Base-by-base conservation (phyloP, 495 filamentous ascomycete genomes). In the Wilcoxina mikolae region DNA sequence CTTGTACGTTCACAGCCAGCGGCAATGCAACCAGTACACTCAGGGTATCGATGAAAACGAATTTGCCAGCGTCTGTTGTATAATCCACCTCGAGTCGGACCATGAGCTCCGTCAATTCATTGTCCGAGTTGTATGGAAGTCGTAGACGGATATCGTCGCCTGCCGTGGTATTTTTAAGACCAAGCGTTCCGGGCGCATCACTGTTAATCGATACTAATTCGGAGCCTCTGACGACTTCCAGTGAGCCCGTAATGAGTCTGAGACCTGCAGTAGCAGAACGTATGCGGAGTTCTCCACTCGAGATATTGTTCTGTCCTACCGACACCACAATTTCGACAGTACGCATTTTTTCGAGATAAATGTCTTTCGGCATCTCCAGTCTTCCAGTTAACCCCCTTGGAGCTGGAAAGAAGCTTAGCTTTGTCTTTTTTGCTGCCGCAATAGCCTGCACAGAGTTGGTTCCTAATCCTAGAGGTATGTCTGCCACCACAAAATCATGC, bases 1-100 rank as follows among this genome's bases (percentile, higher is more conserved):
- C 93, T 60, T 95, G 87, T 35, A 99, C 90, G 58, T 96, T 95
- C 56, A 99, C 90, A 17, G 87, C 87, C 35, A 99, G 76, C 0
- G 86, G 85, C 10, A 96, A 71, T 17, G 77, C 70, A 4, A 85
- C 81, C 1, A 79, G 76, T 23, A 87, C 71, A n/a, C 75, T 74
- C 10, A 73, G 74, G 22, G 76, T 79, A 45, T 76, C 74, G 2
- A 78, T 76, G 62, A 83, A 94, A 50, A 74, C 70, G 58, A 91
- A 95, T 27, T 67, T 71, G 1, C 87, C 87, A 12, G 76, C 69
- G 3, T 79, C 73, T 0, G 90, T 95, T 17, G 77, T 72, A 61
- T 95, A 99, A 1, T 69, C 72, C 20, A 91, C 72, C 56, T 96
- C 89, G 28, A 87, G 68, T 45, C 81, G 82, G 48, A 94, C 73